Evolutionary conservation across 441 rosid species (phyloP).

Genomic region (Aleurites moluccanus): DNA sequence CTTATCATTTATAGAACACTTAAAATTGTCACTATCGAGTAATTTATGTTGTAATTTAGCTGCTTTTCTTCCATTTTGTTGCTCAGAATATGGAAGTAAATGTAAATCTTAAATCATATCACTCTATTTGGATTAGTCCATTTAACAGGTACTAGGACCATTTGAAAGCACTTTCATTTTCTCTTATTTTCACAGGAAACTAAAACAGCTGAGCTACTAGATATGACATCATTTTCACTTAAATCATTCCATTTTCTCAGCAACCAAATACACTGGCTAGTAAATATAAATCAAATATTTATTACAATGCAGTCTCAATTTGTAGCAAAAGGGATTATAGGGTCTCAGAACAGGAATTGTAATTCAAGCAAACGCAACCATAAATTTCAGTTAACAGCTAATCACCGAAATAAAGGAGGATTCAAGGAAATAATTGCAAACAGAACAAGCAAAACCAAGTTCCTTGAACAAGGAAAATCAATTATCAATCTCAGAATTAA

Average conservation of each 20-base stretch:
- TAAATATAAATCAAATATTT: neutral
- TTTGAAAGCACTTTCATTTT: neutral
- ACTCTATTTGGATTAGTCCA: neutral
- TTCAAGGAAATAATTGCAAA: neutral
- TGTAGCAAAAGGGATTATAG: too few relatives aligned
- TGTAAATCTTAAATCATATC: neutral
- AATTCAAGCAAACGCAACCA: neutral
- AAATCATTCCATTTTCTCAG: constrained; percentile 2
- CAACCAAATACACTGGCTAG: neutral
- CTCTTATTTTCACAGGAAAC: neutral
- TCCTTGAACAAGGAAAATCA: too few relatives aligned
- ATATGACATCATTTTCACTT: neutral
- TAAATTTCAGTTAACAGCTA: neutral
- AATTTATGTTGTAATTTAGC: neutral
- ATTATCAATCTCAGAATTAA: neutral
- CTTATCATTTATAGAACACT: neutral
- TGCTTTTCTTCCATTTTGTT: neutral
- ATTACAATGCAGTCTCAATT: too few relatives aligned
- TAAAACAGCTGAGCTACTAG: neutral
- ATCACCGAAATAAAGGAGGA: neutral
- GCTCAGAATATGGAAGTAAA: neutral
- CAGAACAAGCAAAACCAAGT: neutral
- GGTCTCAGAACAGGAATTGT: neutral
- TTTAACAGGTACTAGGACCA: neutral
- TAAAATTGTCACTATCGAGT: neutral